A percentile compares a stretch with the other conserved stretches of the same genome.
Evolutionary conservation across 2,329 filamentous ascomycete genomes (phyloP).

Genomic region (Colletotrichum tofieldiae): DNA sequence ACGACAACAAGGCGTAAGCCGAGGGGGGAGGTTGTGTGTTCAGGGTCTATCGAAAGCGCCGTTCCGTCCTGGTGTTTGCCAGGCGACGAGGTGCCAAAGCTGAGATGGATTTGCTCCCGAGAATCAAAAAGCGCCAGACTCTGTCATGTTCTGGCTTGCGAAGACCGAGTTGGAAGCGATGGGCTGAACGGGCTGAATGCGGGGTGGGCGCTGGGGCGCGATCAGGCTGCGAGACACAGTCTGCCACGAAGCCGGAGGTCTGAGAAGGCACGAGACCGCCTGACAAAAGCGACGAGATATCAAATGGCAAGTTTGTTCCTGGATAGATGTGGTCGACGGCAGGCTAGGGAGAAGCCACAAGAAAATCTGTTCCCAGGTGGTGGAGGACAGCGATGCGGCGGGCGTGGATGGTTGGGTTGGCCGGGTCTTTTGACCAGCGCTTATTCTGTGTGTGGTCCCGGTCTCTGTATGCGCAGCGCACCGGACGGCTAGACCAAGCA

Average conservation of each 20-base stretch:
- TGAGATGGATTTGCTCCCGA: conserved; percentile 17
- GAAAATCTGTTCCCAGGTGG: conserved; percentile 18
- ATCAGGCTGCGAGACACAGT: background rate
- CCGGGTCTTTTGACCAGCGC: conserved; percentile 37
- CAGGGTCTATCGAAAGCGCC: background rate
- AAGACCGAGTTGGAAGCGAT: conserved; percentile 6
- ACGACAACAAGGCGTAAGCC: conserved; percentile 42
- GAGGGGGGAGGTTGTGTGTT: background rate
- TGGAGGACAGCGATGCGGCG: conserved; percentile 21
- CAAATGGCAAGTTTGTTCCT: background rate
- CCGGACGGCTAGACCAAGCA: conserved; percentile 13
- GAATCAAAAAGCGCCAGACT: conserved; percentile 12
- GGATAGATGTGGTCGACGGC: conserved; percentile 10
- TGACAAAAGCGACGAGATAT: conserved; percentile 6
- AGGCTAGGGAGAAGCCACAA: conserved; percentile 29
- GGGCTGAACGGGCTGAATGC: background rate
- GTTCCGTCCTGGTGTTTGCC: conserved; percentile 4
- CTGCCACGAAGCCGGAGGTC: background rate
- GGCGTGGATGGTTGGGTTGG: conserved; percentile 26
- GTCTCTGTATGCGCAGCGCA: conserved; percentile 14
- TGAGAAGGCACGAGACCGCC: background rate
- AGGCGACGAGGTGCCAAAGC: conserved; percentile 20
- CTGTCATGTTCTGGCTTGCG: conserved; percentile 34
- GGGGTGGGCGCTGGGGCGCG: background rate
- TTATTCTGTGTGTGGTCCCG: conserved; percentile 27